Evolutionary conservation across 306 rosid genomes (phyloP).

Genomic region (Senna siamea): DNA sequence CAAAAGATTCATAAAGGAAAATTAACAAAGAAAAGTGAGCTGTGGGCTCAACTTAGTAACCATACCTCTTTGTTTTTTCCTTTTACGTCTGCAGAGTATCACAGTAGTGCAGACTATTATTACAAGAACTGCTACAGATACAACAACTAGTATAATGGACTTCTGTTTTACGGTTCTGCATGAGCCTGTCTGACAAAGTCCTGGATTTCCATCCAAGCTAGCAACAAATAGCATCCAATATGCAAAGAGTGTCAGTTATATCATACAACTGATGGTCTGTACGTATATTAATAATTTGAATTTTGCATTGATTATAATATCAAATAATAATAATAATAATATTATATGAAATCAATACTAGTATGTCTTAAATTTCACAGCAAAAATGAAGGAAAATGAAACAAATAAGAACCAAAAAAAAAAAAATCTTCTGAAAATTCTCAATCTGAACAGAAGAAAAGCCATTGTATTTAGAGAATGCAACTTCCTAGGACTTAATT

Average conservation of each 20-base stretch:
- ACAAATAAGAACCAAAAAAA: no score
- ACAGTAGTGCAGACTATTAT: background rate
- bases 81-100: slow-evolving; percentile 20
- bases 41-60: no score
- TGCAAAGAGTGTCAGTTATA: background rate
- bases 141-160: slow-evolving; percentile 4
- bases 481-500: background rate
- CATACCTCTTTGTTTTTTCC: background rate
- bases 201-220: slow-evolving; percentile 22
- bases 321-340: no score
- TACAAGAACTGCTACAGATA: slow-evolving; percentile 10
- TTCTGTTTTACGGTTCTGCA: slow-evolving; percentile 4
- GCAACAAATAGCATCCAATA: background rate
- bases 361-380: no score
- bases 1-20: no score
- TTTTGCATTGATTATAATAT: no score
- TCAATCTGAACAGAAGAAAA: background rate
- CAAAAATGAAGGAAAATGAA: no score
- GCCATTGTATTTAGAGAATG: background rate
- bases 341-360: no score
- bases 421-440: background rate
- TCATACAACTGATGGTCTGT: background rate
- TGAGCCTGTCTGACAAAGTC: background rate
- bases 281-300: background rate
- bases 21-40: background rate